A percentile compares a stretch with the other conserved stretches of the same genome.
Conservation (phyloP, 805 yeast species). For the Monosporozyma solicola region DNA sequence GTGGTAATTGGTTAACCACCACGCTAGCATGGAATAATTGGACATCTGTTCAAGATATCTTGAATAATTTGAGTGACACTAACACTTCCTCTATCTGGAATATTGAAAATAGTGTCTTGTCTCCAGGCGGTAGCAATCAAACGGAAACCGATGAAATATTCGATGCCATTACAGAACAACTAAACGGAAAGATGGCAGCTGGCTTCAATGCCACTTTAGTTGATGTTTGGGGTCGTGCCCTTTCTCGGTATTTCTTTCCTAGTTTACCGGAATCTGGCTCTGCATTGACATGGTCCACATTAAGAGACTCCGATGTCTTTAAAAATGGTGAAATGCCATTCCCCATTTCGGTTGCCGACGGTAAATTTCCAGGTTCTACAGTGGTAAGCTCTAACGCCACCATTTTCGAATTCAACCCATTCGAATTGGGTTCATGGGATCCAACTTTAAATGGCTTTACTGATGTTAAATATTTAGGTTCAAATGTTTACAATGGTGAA, state of each 20-base stretch:
- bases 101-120: constrained; percentile 49
- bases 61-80: constrained; percentile 24
- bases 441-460: constrained; percentile 58
- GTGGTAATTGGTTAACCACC: constrained; percentile 77
- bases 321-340: constrained; percentile 57
- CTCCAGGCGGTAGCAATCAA: constrained; percentile 54
- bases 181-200: constrained; percentile 45
- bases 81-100: constrained; percentile 54
- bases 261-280: constrained; percentile 52
- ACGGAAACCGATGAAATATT: constrained; percentile 43
- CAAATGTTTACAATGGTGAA: constrained; percentile 50
- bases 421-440: constrained; percentile 84
- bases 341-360: constrained; percentile 59
- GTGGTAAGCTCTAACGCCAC: constrained; percentile 62
- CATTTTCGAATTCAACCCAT: constrained; percentile 53
- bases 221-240: constrained; percentile 72
- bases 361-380: constrained; percentile 50
- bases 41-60: constrained; percentile 57
- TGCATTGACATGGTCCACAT: constrained; percentile 47
- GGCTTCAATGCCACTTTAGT: constrained; percentile 60
- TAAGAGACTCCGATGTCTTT: constrained; percentile 54
- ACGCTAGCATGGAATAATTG: constrained; percentile 62
- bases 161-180: constrained; percentile 42
- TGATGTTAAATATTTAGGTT: constrained; percentile 61
- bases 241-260: constrained; percentile 65